phyloP scores from a whole-genome alignment of 345 rosid species.

The Brassica juncea region DNA sequence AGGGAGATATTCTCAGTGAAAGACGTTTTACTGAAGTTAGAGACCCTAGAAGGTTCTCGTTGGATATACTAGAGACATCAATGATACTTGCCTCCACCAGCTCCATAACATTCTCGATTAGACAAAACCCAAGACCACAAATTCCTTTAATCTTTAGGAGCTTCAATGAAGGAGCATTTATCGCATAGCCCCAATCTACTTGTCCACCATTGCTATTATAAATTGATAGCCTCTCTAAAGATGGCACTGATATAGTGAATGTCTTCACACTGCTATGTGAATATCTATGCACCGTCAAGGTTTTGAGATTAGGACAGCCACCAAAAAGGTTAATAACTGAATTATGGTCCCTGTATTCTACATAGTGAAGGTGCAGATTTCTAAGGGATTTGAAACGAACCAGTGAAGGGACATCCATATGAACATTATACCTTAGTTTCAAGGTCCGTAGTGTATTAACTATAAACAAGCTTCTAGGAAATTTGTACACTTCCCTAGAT shows the following conservation, averaged over 20 bases:
- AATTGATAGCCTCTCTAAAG: constrained; percentile 15
- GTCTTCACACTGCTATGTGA: neutral
- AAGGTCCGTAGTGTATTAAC: neutral
- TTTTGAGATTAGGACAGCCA: constrained; percentile 19
- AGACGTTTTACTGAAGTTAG: constrained; percentile 5
- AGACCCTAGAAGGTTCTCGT: neutral
- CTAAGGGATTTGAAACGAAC: neutral
- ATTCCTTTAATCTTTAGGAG: neutral
- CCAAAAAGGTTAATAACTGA: neutral
- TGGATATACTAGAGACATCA: neutral
- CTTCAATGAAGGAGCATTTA: constrained; percentile 17
- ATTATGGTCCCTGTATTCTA: neutral
- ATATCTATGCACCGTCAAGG: neutral
- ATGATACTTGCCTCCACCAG: neutral
- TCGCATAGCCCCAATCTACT: neutral
- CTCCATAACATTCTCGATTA: neutral
- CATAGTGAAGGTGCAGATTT: neutral
- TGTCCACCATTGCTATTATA: neutral
- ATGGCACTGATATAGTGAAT: constrained; percentile 5
- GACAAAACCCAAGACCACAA: neutral
- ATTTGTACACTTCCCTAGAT: neutral
- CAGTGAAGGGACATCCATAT: neutral
- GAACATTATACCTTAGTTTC: neutral
- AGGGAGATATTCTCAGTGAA: neutral
- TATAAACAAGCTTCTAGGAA: constrained; percentile 6